These are phyloP conservation scores for Amborella trichopoda DNA, from an alignment of 164 flowering plant species.

Conservation along the genomic window DNA sequence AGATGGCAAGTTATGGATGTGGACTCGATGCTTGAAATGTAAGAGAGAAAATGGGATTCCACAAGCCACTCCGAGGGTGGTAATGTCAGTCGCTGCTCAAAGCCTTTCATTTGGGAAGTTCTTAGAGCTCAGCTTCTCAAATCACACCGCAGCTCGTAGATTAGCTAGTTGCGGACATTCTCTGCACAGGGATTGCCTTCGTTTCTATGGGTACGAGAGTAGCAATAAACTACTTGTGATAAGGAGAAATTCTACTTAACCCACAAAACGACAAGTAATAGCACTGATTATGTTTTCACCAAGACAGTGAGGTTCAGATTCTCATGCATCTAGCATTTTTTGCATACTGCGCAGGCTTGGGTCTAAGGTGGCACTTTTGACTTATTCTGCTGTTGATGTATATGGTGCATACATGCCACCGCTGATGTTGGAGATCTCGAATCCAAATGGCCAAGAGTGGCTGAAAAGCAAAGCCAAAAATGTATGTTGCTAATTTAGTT, in stretches of 20 bases:
- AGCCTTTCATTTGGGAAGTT: constrained; percentile 88
- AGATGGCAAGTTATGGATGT: constrained; percentile 95
- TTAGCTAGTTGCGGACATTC: constrained; percentile 70
- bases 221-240: too few relatives aligned
- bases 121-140: constrained; percentile 74
- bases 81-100: constrained; percentile 55
- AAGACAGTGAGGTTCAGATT: too few relatives aligned
- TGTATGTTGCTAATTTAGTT: too few relatives aligned
- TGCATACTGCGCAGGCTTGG: constrained; percentile 49
- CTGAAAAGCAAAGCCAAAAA: constrained; percentile 42
- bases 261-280: too few relatives aligned
- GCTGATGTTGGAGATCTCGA: constrained; percentile 44
- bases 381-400: constrained; percentile 47
- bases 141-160: constrained; percentile 22
- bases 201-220: constrained; percentile 96
- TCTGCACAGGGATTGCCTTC: constrained; percentile 46
- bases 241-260: too few relatives aligned
- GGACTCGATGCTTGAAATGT: constrained; percentile 87
- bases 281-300: too few relatives aligned
- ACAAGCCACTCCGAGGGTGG: constrained; percentile 55
- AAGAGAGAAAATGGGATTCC: constrained; percentile 21
- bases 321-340: neutral
- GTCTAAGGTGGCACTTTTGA: constrained; percentile 68
- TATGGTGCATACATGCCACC: constrained; percentile 62
- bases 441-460: constrained; percentile 30